phyloP scores from a whole-genome alignment of 306 rosid species.

The Rubus idaeus region DNA sequence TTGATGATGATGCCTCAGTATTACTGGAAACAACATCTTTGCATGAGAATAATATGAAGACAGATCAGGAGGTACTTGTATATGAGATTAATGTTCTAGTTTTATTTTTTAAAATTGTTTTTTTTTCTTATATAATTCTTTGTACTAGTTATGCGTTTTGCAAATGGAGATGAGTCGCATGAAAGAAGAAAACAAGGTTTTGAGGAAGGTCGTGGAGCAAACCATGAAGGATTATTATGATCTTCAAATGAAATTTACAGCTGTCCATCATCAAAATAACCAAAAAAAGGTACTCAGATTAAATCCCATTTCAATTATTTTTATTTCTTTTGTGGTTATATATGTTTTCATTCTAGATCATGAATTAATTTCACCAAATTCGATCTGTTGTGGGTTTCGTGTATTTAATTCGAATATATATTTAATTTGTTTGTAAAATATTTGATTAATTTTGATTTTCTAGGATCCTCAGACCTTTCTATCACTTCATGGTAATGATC shows the following conservation, averaged over 20 bases:
- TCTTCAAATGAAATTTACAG: conserved; percentile 66
- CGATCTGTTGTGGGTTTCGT: background rate
- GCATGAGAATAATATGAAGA: conserved; percentile 32
- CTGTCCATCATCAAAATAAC: conserved; percentile 56
- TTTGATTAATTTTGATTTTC: conserved; percentile 3
- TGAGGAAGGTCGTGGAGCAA: conserved; percentile 76
- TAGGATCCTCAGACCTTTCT: conserved; percentile 59
- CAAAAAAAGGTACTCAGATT: conserved; percentile 45
- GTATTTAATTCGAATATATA: background rate
- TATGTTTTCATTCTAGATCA: background rate
- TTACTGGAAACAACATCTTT: conserved; percentile 33
- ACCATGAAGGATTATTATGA: conserved; percentile 76
- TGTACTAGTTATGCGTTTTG: conserved; percentile 46
- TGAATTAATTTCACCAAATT: background rate
- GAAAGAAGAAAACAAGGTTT: conserved; percentile 80
- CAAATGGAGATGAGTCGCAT: conserved; percentile 75
- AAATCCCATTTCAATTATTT: too few relatives aligned
- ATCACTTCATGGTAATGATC: conserved; percentile 45
- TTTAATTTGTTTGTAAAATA: background rate
- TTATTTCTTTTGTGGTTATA: background rate
- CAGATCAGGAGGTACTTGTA: conserved; percentile 20
- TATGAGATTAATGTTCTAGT: background rate
- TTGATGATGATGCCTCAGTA: conserved; percentile 56
- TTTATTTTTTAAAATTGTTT: background rate
- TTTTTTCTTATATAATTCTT: background rate